These are phyloP conservation scores for Rostrohypoxylon terebratum DNA, from an alignment of 495 filamentous ascomycete species.

Conservation along the genomic window DNA sequence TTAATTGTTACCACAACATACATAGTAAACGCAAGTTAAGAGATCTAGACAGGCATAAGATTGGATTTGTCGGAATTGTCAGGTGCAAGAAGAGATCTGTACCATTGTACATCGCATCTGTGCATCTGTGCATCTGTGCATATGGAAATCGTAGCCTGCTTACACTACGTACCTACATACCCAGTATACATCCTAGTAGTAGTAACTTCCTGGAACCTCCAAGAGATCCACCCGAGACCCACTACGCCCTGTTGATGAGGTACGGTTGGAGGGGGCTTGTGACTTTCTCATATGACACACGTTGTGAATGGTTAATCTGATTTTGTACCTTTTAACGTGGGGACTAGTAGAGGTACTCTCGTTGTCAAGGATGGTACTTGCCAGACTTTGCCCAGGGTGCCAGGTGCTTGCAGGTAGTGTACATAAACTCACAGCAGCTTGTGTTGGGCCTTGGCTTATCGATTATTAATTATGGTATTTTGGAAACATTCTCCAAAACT, in stretches of 20 bases:
- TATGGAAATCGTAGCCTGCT: background rate
- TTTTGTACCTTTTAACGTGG: slow-evolving; percentile 33
- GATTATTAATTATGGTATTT: slow-evolving; percentile 18
- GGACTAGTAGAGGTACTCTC: slow-evolving; percentile 35
- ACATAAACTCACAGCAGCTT: too few species aligned
- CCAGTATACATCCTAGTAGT: background rate
- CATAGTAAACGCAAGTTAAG: slow-evolving; percentile 10
- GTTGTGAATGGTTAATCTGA: slow-evolving; percentile 33
- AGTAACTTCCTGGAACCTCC: background rate
- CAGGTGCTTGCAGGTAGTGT: too few species aligned
- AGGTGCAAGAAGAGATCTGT: slow-evolving; percentile 23
- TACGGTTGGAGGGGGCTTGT: slow-evolving; percentile 42
- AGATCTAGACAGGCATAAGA: slow-evolving; percentile 26
- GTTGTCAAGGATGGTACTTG: slow-evolving; percentile 16
- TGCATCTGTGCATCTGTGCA: background rate
- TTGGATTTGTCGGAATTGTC: slow-evolving; percentile 35
- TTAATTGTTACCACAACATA: slow-evolving; percentile 3
- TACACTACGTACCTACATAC: background rate
- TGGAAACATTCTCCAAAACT: background rate
- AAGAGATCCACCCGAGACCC: slow-evolving; percentile 7
- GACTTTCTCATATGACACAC: slow-evolving; percentile 48
- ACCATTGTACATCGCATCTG: slow-evolving; percentile 1
- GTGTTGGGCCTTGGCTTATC: slow-evolving; percentile 30
- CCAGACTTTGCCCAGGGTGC: background rate
- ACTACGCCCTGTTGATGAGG: slow-evolving; percentile 35